These are phyloP conservation scores for Fusarium anguioides DNA, from an alignment of 2,329 filamentous ascomycete species.

Conservation along the genomic window DNA sequence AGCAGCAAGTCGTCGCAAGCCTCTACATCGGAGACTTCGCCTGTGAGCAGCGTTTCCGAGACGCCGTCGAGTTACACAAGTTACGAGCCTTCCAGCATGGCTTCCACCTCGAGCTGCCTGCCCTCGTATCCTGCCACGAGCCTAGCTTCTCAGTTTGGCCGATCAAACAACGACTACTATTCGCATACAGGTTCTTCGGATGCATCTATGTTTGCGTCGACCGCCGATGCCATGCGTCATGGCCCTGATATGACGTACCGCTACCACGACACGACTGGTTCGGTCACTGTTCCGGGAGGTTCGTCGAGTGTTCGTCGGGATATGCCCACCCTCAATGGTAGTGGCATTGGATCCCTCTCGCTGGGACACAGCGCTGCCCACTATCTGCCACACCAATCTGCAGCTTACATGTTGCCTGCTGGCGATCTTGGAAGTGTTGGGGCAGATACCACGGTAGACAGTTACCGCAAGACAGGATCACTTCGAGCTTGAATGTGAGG, in stretches of 20 bases:
- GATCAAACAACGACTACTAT: slow-evolving; percentile 34
- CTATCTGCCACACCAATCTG: slow-evolving; percentile 23
- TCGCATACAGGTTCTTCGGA: slow-evolving; percentile 33
- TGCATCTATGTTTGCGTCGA: slow-evolving; percentile 17
- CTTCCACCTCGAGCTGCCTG: slow-evolving; percentile 26
- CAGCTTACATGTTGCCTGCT: slow-evolving; percentile 36
- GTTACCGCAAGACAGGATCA: slow-evolving; percentile 36
- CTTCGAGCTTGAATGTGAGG: slow-evolving; percentile 23
- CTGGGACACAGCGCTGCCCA: slow-evolving; percentile 22
- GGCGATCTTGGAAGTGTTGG: slow-evolving; percentile 25
- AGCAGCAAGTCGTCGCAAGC: slow-evolving; percentile 34
- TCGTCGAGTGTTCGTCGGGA: slow-evolving; percentile 26
- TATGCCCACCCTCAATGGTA: slow-evolving; percentile 20
- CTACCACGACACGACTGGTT: slow-evolving; percentile 47
- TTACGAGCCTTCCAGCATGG: slow-evolving; percentile 41
- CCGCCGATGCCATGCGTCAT: slow-evolving; percentile 22
- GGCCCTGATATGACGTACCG: slow-evolving; percentile 47
- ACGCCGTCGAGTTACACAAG: slow-evolving; percentile 38
- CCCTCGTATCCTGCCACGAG: slow-evolving; percentile 34
- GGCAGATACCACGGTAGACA: slow-evolving; percentile 13
- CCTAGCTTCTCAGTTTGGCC: slow-evolving; percentile 31
- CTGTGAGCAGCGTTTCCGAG: slow-evolving; percentile 38
- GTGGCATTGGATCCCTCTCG: slow-evolving; percentile 13
- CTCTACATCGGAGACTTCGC: slow-evolving; percentile 34
- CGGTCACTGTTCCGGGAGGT: slow-evolving; percentile 22